Base-by-base conservation (phyloP, 208 protist genomes). In the Acanthamoeba healyi region DNA sequence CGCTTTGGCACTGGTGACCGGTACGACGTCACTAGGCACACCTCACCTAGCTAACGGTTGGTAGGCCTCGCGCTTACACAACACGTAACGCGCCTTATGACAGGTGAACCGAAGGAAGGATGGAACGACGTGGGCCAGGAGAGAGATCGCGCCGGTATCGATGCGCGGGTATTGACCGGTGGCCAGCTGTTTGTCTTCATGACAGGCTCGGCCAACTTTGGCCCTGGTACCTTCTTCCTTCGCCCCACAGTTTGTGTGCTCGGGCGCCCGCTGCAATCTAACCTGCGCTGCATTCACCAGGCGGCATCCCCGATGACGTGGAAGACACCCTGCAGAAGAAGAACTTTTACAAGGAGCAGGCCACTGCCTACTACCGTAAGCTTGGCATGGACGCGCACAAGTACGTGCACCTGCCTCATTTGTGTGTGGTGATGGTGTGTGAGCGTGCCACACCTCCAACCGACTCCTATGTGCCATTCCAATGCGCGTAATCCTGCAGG, bases 311-410 rank as follows among this genome's bases (percentile, higher is more conserved):
- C 4, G 79, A 87, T 17, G 79, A 61, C 26, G 79, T 42, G 19
- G 46, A 87, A 34, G 79, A 54, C 29, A 61, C n/a, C 2, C 36
- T 61, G 32, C 79, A 87, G 32, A 87, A 87, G 79, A 87, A 87
- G 44, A 54, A 61, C 46, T 87, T 61, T 42, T 87, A 61, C 46
- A 87, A 61, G 46, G 79, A 87, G 24, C 46, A 87, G n/a, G 79
- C 79, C 29, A 38, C 79, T 14, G 79, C 38, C 79, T 87, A 87
- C 79, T 87, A 42, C 44, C 26, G 49, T 5, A 54, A 87, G 36
- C 79, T 87, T 9, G 79, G 49, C 38, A 87, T 87, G 79, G 46
- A 87, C 42, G 79, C 79, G 9, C 79, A 63, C 79, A 87, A 36
- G 42, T 79, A n/a, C 38, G 70, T 44, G 6, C 4, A 24, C 12